Conservation (phyloP, 2,329 filamentous ascomycete species). For the Escovopsis sp. region DNA sequence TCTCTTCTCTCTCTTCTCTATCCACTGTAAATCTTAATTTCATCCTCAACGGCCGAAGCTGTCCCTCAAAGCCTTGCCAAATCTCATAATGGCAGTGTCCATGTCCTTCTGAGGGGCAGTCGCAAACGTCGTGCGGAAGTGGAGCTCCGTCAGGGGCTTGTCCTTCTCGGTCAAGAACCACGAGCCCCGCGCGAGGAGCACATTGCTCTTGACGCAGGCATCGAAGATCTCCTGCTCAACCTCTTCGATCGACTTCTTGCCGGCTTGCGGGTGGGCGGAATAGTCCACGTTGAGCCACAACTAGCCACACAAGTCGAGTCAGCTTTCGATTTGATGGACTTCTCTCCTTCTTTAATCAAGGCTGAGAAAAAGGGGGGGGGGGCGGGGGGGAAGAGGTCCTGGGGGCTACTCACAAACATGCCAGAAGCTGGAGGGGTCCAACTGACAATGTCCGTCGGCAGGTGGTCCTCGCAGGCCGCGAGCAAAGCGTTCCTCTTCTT, state of each 20-base stretch:
- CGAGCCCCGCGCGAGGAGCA: conserved; percentile 61
- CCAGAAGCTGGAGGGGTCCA: conserved; percentile 74
- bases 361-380: neutral
- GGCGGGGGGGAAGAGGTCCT: neutral
- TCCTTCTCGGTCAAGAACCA: conserved; percentile 67
- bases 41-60: conserved; percentile 26
- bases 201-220: conserved; percentile 53
- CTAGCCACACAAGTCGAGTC: conserved; percentile 34
- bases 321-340: neutral
- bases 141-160: conserved; percentile 44
- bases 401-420: conserved; percentile 66
- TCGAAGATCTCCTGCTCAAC: conserved; percentile 84
- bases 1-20: neutral
- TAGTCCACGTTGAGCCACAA: conserved; percentile 62
- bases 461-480: conserved; percentile 60
- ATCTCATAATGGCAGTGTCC: conserved; percentile 55
- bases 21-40: neutral
- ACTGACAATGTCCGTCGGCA: conserved; percentile 59
- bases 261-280: conserved; percentile 46
- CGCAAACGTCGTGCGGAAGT: conserved; percentile 74
- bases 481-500: conserved; percentile 62
- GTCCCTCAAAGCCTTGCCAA: conserved; percentile 58
- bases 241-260: conserved; percentile 38
- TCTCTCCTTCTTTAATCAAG: too few species aligned
- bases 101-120: conserved; percentile 43